Evolutionary conservation across 805 yeast genomes (phyloP), one percentile per base, ranked within the genome.

Genomic region (Wickerhamomyces hampshirensis): DNA sequence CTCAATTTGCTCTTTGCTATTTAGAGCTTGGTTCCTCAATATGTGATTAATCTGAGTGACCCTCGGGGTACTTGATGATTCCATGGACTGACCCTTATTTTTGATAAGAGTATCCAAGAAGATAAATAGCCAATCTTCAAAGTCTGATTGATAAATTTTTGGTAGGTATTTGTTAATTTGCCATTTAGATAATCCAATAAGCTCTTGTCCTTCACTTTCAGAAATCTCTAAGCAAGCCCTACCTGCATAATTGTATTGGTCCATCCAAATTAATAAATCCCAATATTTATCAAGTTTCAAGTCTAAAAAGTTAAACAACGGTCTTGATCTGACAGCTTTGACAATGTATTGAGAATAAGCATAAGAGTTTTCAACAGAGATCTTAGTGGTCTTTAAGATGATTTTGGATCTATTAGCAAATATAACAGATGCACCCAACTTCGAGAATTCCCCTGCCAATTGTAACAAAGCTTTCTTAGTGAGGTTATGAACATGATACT

Each of bases 201-300:
- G 47, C 21, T 63, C 65, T 39, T 68, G 72, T 13, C 51, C 58
- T 15, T 62, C 66, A 9, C 43, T 44, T 8, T 61, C 67, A 15
- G 59, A 46, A 13, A 68, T 59, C 37, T 60, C 60, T 11, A 55
- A 38, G 45, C 74, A 66, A 0, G 73, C 70, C 33, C 73, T 57
- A 6, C 98, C 99, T 29, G 94, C 84, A 58, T 70, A 88, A 53
- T 93, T 93, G 50, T 75, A 76, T 48, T 82, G 80, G 56, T 93
- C 96, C 95, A 91, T 84, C 98, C 97, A 94, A 2, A 93, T 63
- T 44, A 93, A 63, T n/a, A 82, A 53, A 56, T 93, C 97, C 98
- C 98, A 93, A 54, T 85, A 88, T 50, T 77, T 78, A 10, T 67
- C 71, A 28, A 91, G 80, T 15, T 65, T 62, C 45, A 93, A 60